These are phyloP conservation scores for Pichia heedii DNA, from an alignment of 805 yeast genomes.

Conservation along the genomic window DNA sequence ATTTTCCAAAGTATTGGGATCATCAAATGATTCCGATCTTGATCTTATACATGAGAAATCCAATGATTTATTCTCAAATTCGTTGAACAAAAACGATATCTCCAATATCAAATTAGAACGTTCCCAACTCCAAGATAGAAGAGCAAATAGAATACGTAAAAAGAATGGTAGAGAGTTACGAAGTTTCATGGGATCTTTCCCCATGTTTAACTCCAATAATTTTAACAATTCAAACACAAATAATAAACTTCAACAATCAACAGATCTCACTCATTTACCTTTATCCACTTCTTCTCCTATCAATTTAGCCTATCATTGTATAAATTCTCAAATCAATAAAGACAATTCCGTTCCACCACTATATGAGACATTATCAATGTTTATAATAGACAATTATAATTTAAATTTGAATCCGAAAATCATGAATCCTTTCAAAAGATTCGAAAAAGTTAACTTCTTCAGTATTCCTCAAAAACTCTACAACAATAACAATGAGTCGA, in stretches of 20 bases:
- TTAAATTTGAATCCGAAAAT: slow-evolving; percentile 35
- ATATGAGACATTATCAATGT: slow-evolving; percentile 46
- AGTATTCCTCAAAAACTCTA: slow-evolving; percentile 66
- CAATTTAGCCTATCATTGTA: slow-evolving; percentile 55
- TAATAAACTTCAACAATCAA: slow-evolving; percentile 1
- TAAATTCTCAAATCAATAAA: slow-evolving; percentile 46
- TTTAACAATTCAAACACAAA: background rate
- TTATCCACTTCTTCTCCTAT: slow-evolving; percentile 43
- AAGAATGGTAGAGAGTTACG: slow-evolving; percentile 3
- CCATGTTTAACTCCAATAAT: slow-evolving; percentile 2
- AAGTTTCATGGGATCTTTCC: slow-evolving; percentile 1
- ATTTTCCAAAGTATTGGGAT: slow-evolving; percentile 23
- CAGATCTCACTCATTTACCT: slow-evolving; percentile 34
- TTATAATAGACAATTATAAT: slow-evolving; percentile 61
- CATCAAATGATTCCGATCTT: slow-evolving; percentile 2
- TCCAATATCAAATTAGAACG: slow-evolving; percentile 15
- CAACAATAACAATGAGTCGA: slow-evolving; percentile 14
- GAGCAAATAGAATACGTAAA: slow-evolving; percentile 14
- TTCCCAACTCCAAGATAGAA: slow-evolving; percentile 21
- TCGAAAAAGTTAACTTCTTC: slow-evolving; percentile 58
- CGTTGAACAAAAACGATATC: background rate
- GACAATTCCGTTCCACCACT: slow-evolving; percentile 51
- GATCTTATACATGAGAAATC: background rate
- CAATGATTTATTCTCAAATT: background rate
- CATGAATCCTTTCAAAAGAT: slow-evolving; percentile 55